Percentiles rank a stretch among this genome's conserved stretches.
phyloP scores from a whole-genome alignment of 768 basidiomycete species.

The Tephrocybe rancida region DNA sequence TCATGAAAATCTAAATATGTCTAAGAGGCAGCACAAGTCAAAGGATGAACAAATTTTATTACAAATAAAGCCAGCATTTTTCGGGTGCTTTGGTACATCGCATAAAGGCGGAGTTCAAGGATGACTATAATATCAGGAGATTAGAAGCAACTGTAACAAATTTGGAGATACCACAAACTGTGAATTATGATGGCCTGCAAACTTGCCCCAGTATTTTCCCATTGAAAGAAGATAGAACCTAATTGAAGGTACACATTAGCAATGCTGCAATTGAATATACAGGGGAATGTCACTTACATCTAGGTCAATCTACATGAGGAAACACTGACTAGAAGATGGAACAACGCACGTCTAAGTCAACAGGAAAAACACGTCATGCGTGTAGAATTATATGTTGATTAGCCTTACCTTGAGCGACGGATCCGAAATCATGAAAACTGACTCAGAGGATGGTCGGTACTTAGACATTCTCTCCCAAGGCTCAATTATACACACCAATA shows the following conservation, averaged over 20 bases:
- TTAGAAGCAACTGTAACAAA: neutral
- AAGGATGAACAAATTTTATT: neutral
- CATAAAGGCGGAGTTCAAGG: slow-evolving; percentile 32
- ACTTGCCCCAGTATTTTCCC: slow-evolving; percentile 36
- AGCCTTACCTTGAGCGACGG: slow-evolving; percentile 28
- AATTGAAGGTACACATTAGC: neutral
- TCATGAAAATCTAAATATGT: slow-evolving; percentile 18
- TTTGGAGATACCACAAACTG: slow-evolving; percentile 14
- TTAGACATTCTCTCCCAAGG: neutral
- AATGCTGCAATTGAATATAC: neutral
- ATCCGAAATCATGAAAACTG: slow-evolving; percentile 28
- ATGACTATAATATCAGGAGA: slow-evolving; percentile 22
- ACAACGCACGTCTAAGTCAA: slow-evolving; percentile 8
- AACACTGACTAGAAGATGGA: too few species aligned
- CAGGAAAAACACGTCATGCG: neutral
- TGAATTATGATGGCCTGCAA: slow-evolving; percentile 38
- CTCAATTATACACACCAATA: slow-evolving; percentile 21
- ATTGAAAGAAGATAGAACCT: slow-evolving; percentile 36
- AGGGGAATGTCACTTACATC: too few species aligned
- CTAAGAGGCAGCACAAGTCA: neutral
- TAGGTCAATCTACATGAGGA: too few species aligned
- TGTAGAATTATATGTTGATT: neutral
- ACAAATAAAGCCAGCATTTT: slow-evolving; percentile 25
- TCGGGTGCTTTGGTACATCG: slow-evolving; percentile 29
- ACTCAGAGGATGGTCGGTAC: neutral